These are phyloP conservation scores for Penstemon newberryi DNA, from an alignment of 257 asterid species.

Conservation along the genomic window DNA sequence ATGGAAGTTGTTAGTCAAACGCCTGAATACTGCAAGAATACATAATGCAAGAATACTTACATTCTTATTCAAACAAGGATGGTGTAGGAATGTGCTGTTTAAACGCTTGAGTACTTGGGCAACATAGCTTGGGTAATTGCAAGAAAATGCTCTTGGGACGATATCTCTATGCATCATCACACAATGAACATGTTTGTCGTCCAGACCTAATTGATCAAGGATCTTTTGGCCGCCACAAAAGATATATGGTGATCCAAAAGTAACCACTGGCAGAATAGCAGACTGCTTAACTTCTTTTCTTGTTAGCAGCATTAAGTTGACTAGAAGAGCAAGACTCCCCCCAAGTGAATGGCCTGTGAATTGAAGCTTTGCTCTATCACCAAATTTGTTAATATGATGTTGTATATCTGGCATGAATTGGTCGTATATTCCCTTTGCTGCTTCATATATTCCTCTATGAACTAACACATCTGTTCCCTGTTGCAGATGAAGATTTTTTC, in stretches of 20 bases:
- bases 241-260: constrained; percentile 83
- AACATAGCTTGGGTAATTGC: constrained; percentile 73
- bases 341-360: constrained; percentile 94
- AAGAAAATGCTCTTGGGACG: constrained; percentile 91
- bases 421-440: constrained; percentile 86
- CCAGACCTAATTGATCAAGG: constrained; percentile 59
- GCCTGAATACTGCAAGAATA: neutral
- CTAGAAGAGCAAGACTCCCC: constrained; percentile 90
- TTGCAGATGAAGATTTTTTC: neutral
- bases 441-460: constrained; percentile 92
- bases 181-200: constrained; percentile 66
- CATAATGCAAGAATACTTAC: constrained; percentile 39
- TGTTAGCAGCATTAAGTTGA: constrained; percentile 70
- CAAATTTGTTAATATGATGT: constrained; percentile 56
- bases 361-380: constrained; percentile 70
- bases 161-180: constrained; percentile 93
- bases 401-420: constrained; percentile 79
- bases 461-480: constrained; percentile 77
- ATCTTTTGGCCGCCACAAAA: constrained; percentile 81
- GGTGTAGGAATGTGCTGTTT: constrained; percentile 55
- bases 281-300: constrained; percentile 50
- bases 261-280: constrained; percentile 76
- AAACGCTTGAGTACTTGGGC: constrained; percentile 74
- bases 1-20: constrained; percentile 1
- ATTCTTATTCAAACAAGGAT: constrained; percentile 82